Conservation (phyloP, 305 asterid genomes). For the Coffea humblotiana region DNA sequence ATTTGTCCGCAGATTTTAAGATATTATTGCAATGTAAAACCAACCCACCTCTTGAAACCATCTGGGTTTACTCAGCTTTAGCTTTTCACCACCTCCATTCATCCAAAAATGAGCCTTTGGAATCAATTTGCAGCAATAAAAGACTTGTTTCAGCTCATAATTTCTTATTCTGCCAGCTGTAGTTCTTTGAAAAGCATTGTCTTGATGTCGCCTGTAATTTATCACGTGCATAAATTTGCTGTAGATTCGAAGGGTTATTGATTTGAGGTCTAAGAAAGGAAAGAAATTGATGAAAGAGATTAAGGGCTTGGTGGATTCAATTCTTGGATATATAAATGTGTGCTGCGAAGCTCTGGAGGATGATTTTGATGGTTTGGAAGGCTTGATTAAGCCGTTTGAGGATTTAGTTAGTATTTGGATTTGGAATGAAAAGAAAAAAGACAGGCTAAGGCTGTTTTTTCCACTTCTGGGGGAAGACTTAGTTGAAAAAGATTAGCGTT, state of each 20-base stretch:
- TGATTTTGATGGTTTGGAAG: constrained; percentile 31
- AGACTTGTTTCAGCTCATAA: constrained; percentile 52
- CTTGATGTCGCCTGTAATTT: constrained; percentile 54
- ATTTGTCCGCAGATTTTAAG: constrained; percentile 33
- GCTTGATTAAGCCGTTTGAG: constrained; percentile 36
- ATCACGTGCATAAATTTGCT: constrained; percentile 36
- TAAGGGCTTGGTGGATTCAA: constrained; percentile 46
- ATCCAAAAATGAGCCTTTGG: constrained; percentile 30
- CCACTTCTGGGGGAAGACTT: constrained; percentile 49
- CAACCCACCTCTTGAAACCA: constrained; percentile 64
- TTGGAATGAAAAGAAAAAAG: constrained; percentile 31
- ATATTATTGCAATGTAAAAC: constrained; percentile 44
- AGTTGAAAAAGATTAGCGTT: constrained; percentile 29
- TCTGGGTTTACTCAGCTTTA: constrained; percentile 60
- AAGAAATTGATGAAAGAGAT: constrained; percentile 47
- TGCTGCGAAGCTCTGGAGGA: constrained; percentile 45
- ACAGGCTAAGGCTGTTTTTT: constrained; percentile 40
- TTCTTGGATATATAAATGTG: constrained; percentile 47
- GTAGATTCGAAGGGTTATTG: constrained; percentile 35
- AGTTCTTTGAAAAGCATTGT: constrained; percentile 43
- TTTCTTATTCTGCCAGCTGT: constrained; percentile 53
- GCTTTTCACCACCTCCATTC: constrained; percentile 24
- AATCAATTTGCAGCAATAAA: constrained; percentile 34
- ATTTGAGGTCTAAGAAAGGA: constrained; percentile 47
- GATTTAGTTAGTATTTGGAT: constrained; percentile 57